Conservation (phyloP, 805 yeast species). For the Saccharomyces paradoxus region DNA sequence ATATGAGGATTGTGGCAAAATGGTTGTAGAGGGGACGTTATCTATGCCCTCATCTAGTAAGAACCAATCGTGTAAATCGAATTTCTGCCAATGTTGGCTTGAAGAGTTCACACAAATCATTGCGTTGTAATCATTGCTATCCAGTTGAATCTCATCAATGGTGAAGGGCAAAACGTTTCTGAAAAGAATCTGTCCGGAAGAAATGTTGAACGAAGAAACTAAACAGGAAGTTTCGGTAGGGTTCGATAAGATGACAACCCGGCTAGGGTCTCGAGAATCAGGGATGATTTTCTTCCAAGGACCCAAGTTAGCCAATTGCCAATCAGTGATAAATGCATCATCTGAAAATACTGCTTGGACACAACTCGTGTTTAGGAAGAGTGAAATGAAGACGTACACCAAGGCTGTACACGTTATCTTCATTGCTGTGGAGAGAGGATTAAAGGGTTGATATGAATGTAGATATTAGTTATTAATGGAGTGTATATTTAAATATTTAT, state of each 20-base stretch:
- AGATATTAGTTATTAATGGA: not conserved
- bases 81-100: slow-evolving; percentile 1
- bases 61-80: slow-evolving; percentile 18
- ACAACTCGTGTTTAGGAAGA: not conserved
- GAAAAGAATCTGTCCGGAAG: slow-evolving; percentile 30
- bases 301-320: slow-evolving; percentile 45
- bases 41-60: not conserved
- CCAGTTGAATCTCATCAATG: slow-evolving; percentile 11
- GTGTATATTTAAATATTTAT: not conserved
- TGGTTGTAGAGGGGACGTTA: not conserved
- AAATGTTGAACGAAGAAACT: slow-evolving; percentile 32
- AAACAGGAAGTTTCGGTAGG: slow-evolving; percentile 11
- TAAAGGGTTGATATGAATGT: not conserved
- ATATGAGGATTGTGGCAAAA: slow-evolving; percentile 13
- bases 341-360: slow-evolving; percentile 36
- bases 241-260: slow-evolving; percentile 25
- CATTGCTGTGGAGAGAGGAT: not conserved
- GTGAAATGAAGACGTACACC: not conserved
- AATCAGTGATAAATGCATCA: slow-evolving; percentile 48
- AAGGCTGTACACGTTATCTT: not conserved
- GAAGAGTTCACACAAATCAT: slow-evolving; percentile 3
- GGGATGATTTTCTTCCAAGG: slow-evolving; percentile 24
- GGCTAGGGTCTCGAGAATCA: slow-evolving; percentile 7
- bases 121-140: slow-evolving; percentile 5
- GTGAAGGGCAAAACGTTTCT: slow-evolving; percentile 22